Evolutionary conservation across 306 rosid genomes (phyloP), one percentile per base, ranked within the genome.

Genomic region (Adenanthera pavonina): DNA sequence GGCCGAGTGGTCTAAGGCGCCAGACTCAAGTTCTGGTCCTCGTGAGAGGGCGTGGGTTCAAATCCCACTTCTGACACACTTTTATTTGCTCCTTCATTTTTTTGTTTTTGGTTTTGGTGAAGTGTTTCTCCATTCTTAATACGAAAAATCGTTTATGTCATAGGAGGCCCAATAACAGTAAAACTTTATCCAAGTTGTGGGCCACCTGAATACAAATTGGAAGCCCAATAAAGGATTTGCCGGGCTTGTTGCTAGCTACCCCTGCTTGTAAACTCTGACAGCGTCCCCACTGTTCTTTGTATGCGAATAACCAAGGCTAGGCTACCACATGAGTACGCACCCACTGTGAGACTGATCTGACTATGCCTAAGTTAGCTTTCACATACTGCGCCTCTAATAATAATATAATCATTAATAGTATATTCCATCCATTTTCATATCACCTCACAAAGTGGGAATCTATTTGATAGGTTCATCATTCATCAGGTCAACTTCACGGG

Each of bases 1-100:
- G 74, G 74, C 74, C 74, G 74, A 69, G 74, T 44, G 74, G 74
- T 69, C 56, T 69, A 69, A 69, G 74, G 74, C 74, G 74, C 74
- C 74, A 69, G 74, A 69, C 74, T 69, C 74, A 69, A 69, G 74
- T 69, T 69, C 74, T 69, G 74, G 74, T 69, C 74, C 38, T 69
- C 74, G 74, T 44, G 38, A 69, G 74, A 69, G 74, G 74, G 74
- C 74, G 74, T 69, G 74, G 74, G 74, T 69, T 69, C 74, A 69
- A 69, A 69, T 69, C 74, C 74, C 74, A 69, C 74, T 69, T 69
- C 74, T 69, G 74, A 69, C 74, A 69, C 74, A 69, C 0, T 10
- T 30, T 25, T 3, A 5, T 15, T 34, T 14, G 0, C 17, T 20
- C 8, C 15, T 25, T 25, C 1, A 5, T 0, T 0, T 10, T 20